Evolutionary conservation across 768 basidiomycete genomes (phyloP).

Genomic region (Butyriboletus loyo): DNA sequence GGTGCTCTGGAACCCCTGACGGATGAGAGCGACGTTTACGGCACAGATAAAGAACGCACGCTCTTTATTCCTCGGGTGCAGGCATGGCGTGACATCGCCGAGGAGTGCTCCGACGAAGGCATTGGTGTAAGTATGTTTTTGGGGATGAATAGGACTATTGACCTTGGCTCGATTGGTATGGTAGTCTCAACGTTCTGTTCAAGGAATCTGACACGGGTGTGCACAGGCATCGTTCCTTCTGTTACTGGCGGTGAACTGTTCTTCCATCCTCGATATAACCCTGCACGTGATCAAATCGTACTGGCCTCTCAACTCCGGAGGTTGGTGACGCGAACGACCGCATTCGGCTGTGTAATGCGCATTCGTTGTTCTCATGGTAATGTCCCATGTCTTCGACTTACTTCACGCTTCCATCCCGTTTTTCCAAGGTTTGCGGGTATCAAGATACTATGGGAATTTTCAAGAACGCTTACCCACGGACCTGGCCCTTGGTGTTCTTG

Average conservation of each 20-base stretch:
- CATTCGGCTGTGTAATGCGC: constrained; percentile 75
- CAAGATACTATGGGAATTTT: constrained; percentile 72
- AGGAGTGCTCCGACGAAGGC: constrained; percentile 86
- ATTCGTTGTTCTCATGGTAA: constrained; percentile 84
- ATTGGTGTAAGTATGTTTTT: constrained; percentile 90
- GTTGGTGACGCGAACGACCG: constrained; percentile 65
- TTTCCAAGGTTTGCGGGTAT: constrained; percentile 56
- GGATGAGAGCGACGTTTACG: constrained; percentile 66
- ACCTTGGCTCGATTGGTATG: constrained; percentile 82
- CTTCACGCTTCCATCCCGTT: constrained; percentile 6
- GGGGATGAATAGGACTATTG: constrained; percentile 74
- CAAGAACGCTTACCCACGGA: constrained; percentile 65
- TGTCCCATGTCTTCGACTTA: constrained; percentile 7
- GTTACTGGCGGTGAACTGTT: constrained; percentile 88
- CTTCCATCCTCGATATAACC: constrained; percentile 88
- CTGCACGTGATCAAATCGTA: constrained; percentile 57
- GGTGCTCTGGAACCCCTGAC: constrained; percentile 60
- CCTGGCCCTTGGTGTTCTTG: constrained; percentile 73
- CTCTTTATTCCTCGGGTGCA: constrained; percentile 78
- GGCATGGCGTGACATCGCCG: constrained; percentile 78
- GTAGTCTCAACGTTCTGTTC: constrained; percentile 3
- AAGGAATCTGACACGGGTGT: constrained; percentile 3
- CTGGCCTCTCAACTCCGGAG: constrained; percentile 76
- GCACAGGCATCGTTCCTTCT: constrained; percentile 58
- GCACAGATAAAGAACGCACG: constrained; percentile 81